Percentiles rank a stretch among this genome's conserved stretches.
These are phyloP conservation scores for Neurospora sp. DNA, from an alignment of 495 filamentous ascomycete genomes.

Conservation along the genomic window DNA sequence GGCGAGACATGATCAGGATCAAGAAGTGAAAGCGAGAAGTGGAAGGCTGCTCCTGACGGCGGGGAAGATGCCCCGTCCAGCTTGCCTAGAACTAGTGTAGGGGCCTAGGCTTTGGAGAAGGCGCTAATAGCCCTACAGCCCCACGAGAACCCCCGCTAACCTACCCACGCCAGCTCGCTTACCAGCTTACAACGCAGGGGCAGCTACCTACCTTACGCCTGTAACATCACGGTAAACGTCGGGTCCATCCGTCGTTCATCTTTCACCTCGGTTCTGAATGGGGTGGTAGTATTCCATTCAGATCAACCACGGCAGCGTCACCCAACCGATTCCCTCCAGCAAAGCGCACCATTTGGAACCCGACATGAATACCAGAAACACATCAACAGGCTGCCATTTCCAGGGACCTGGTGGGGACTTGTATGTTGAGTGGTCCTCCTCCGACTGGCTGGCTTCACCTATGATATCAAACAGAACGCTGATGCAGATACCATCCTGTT, in stretches of 20 bases:
- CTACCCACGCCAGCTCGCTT: background rate
- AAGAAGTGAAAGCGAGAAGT: background rate
- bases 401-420: background rate
- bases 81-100: background rate
- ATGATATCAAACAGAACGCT: background rate
- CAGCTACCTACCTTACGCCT: background rate
- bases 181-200: background rate
- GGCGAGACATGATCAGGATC: slow-evolving; percentile 2
- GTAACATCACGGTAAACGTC: background rate
- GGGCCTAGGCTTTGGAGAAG: background rate
- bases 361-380: background rate
- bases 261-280: background rate
- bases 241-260: background rate
- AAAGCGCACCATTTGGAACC: background rate
- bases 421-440: background rate
- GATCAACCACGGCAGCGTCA: background rate
- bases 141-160: background rate
- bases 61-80: background rate
- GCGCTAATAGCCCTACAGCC: background rate
- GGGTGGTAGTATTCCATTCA: background rate
- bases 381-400: background rate
- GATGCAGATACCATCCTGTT: background rate
- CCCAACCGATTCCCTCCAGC: background rate
- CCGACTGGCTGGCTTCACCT: background rate
- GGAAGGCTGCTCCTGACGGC: background rate